Evolutionary conservation across 2,329 filamentous ascomycete genomes (phyloP), one percentile per base, ranked within the genome.

Genomic region (Alternaria gaisen): DNA sequence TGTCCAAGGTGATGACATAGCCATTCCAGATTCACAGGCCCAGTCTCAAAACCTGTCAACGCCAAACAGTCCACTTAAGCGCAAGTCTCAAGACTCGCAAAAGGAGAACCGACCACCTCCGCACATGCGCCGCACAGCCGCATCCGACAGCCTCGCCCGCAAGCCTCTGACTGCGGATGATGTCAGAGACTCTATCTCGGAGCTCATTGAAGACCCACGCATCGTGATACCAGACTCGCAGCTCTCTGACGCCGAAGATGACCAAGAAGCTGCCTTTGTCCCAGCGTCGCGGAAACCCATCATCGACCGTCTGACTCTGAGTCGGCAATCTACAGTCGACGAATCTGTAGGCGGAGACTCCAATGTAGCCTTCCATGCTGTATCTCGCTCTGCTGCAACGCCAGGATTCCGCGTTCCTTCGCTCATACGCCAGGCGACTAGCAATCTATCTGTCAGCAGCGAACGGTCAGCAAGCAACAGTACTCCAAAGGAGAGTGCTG

Each of bases 121-220:
- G n/a, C 79, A 87, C 63, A 77, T 86, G 51, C 88, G 90, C 52
- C 87, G 90, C 43, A 89, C 87, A 18, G 80, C 80, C 46, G 80
- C 77, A 24, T 85, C 84, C 58, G 82, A 82, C 16, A 84, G 81
- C 56, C 84, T 83, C 53, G 87, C 65, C 4, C 70, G 86, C 77
- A 93, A 89, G 70, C 92, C 93, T 0, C 84, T 90, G 5, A 91
- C 89, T 18, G 82, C 97, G 10, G 88, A 89, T 28, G 92, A 97
- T 72, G 91, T 97, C 64, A 89, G 93, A 58, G 88, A 94, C 75
- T 92, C 91, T 0, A 82, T 97, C 7, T 96, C 92, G 5, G 91
- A 90, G 77, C 85, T 97, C 10, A 88, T 97, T 16, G 93, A 97
- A 53, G 86, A 87, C 40, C 83, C 83, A 0, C 70, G 69, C 18